phyloP scores from a whole-genome alignment of 2,329 filamentous ascomycete species.

The Lachnellula cervina region DNA sequence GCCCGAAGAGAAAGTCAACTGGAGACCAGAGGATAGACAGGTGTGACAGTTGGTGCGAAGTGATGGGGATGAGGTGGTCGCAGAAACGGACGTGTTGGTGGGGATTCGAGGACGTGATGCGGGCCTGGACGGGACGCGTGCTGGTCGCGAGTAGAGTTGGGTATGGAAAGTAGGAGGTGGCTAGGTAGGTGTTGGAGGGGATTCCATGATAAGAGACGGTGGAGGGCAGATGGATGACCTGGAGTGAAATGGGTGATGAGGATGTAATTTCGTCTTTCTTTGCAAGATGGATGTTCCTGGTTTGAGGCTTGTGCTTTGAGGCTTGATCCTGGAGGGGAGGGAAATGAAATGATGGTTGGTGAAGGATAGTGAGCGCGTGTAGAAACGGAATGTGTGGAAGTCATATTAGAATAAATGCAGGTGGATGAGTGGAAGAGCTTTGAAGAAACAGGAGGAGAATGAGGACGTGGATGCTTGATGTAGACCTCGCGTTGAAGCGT shows the following conservation, averaged over 20 bases:
- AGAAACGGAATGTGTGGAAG: not conserved
- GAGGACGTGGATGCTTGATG: slow-evolving; percentile 7
- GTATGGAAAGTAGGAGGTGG: not conserved
- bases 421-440: not conserved
- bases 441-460: not conserved
- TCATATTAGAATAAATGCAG: not conserved
- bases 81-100: not conserved
- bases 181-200: not conserved
- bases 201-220: not conserved
- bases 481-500: not conserved
- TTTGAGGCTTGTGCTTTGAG: no score
- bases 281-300: no score
- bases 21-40: not conserved
- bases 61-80: not conserved
- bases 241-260: not conserved
- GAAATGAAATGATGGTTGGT: not conserved
- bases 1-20: not conserved
- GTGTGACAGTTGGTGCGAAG: not conserved
- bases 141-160: not conserved
- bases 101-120: not conserved
- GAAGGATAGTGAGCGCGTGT: not conserved
- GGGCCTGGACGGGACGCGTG: not conserved
- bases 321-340: not conserved
- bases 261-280: not conserved
- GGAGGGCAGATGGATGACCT: not conserved